Conservation (phyloP, 2,329 filamentous ascomycete genomes). For the Metarhizium guizhouense region DNA sequence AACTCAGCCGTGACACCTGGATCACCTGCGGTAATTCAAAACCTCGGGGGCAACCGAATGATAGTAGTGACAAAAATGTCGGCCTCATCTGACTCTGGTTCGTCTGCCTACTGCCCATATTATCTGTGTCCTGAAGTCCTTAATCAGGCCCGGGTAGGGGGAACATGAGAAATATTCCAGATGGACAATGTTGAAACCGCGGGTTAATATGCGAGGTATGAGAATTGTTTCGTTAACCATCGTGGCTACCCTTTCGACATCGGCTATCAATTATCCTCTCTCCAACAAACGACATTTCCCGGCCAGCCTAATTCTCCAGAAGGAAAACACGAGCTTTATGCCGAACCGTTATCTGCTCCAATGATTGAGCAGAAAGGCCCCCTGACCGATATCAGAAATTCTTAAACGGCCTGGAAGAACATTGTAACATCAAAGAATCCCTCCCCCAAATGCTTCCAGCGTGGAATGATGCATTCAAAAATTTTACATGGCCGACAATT, state of each 20-base stretch:
- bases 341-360: neutral
- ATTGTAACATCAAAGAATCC: neutral
- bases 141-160: neutral
- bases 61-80: neutral
- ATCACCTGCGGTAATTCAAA: neutral
- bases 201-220: slow-evolving; percentile 16
- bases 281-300: slow-evolving; percentile 7
- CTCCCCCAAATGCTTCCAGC: neutral
- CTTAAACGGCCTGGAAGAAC: neutral
- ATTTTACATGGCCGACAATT: slow-evolving; percentile 1
- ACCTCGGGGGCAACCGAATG: neutral
- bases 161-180: neutral
- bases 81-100: neutral
- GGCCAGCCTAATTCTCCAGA: neutral
- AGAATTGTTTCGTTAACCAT: slow-evolving; percentile 19
- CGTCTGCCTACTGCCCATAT: no score
- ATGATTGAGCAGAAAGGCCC: neutral
- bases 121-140: no score
- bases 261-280: slow-evolving; percentile 10
- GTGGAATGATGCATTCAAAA: slow-evolving; percentile 1
- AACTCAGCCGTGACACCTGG: neutral
- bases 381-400: neutral
- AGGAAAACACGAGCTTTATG: neutral
- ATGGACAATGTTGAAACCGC: slow-evolving; percentile 7
- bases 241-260: slow-evolving; percentile 17